These are phyloP conservation scores for Yamadazyma atmosphaerica DNA, from an alignment of 1,139 yeast species.

Conservation along the genomic window DNA sequence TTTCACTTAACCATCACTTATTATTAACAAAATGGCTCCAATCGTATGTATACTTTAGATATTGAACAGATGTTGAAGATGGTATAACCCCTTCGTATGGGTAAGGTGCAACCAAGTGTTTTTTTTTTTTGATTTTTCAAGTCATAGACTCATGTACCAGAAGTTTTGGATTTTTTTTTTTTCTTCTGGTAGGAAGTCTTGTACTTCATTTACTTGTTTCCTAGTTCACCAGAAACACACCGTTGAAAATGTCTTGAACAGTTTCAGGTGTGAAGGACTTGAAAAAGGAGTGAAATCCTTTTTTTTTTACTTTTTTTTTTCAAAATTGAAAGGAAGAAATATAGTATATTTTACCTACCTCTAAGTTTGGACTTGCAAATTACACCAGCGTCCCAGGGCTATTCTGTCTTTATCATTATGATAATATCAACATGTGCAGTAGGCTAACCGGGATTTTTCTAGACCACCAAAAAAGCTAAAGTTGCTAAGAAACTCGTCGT, in stretches of 20 bases:
- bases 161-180: slow-evolving; percentile 6
- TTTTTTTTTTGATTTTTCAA: not conserved
- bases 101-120: slow-evolving; percentile 23
- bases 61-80: slow-evolving; percentile 10
- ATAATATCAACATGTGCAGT: slow-evolving; percentile 39
- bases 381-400: slow-evolving; percentile 47
- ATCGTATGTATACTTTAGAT: slow-evolving; percentile 63
- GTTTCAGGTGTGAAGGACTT: not conserved
- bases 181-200: slow-evolving; percentile 4
- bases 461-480: slow-evolving; percentile 80
- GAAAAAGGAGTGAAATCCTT: not conserved
- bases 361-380: slow-evolving; percentile 13
- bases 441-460: slow-evolving; percentile 50
- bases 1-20: slow-evolving; percentile 5
- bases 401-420: slow-evolving; percentile 49
- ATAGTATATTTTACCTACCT: slow-evolving; percentile 1
- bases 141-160: not conserved
- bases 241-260: no score
- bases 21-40: slow-evolving; percentile 73
- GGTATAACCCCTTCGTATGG: slow-evolving; percentile 30
- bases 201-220: not conserved
- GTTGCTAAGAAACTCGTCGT: slow-evolving; percentile 90
- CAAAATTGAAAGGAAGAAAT: not conserved
- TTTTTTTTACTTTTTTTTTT: slow-evolving; percentile 1
- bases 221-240: not conserved